phyloP scores from a whole-genome alignment of 768 basidiomycete genomes.

The Suillus brevipes region DNA sequence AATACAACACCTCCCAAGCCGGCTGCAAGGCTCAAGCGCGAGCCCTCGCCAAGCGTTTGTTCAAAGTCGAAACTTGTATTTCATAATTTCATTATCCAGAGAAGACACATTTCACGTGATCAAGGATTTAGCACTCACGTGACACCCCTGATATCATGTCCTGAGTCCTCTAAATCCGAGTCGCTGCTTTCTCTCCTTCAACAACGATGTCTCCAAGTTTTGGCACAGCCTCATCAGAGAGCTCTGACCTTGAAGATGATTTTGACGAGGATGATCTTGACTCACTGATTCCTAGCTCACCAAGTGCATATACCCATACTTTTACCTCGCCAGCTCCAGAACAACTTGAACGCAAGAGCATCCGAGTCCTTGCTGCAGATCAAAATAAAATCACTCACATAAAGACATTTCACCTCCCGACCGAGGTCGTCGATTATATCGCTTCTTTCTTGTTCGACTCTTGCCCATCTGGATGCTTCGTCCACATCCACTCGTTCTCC shows the following conservation, averaged over 20 bases:
- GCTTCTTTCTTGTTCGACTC: conserved; percentile 17
- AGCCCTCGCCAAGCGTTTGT: conserved; percentile 2
- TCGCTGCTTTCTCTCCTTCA: conserved; percentile 8
- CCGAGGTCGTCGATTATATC: conserved; percentile 34
- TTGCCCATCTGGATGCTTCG: conserved; percentile 28
- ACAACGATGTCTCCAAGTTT: conserved; percentile 18
- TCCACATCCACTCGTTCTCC: conserved; percentile 39
- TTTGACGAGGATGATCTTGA: conserved; percentile 13
- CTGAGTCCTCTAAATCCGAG: no score
- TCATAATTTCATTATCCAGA: background rate
- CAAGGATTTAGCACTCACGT: background rate
- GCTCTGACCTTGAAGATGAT: conserved; percentile 19
- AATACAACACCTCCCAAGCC: background rate
- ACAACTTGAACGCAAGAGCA: conserved; percentile 10
- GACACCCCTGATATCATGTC: conserved; percentile 2
- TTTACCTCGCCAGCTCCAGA: conserved; percentile 25
- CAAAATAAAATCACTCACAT: background rate
- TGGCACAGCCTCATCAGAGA: background rate
- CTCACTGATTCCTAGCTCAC: conserved; percentile 12
- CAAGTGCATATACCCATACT: conserved; percentile 16
- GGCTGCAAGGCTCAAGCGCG: background rate
- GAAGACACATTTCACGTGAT: conserved; percentile 21
- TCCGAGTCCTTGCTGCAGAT: background rate
- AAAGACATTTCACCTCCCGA: conserved; percentile 25
- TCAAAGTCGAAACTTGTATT: background rate